Evolutionary conservation across 179 eudicot species (phyloP), one percentile per base, ranked within the genome.

Genomic region (Spinacia oleracea): DNA sequence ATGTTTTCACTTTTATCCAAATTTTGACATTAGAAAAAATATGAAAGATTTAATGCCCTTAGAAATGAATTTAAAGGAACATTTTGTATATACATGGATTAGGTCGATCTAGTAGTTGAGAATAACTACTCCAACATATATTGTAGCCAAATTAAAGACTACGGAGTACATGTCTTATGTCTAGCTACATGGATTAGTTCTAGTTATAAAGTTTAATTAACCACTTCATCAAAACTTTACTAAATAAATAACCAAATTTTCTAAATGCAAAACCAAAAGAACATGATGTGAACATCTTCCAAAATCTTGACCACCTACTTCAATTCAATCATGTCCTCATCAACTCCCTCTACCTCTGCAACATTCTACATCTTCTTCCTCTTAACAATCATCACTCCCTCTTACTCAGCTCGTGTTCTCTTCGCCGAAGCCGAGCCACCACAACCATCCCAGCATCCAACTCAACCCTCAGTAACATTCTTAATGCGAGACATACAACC

Each of bases 381-480:
- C 73, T 55, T 42, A 9, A 55, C 75, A 32, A 70, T 21, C 80
- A 56, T 78, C 38, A 42, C 69, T 29, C n/a, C 58, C 40, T 5
- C 80, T 4, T 18, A 25, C 55, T 9, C 51, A 29, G 75, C 69
- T 43, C 45, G 80, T 43, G 70, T 56, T 11, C 75, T 70, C 66
- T 16, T 70, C 32, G 59, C 43, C 32, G 25, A 29, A 23, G 58
- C 56, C 9, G 14, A 55, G 5, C 75, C 75, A 2, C 45, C 80
- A 25, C 64, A 48, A 70, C 1, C 69, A 59, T 9, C 8, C 31
- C 67, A 40, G 1, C 75, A 62, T 11, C 80, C 64, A 70, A 69
- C 50, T 2, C 75, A 78, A 42, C 80, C 80, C 15, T 53, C 80
- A 55, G 42, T 78, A 5, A 56, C 80, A 29, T 78, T 78, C 32